Base-by-base conservation (phyloP, 1,284 basidiomycete species). In the Trametes sp. region DNA sequence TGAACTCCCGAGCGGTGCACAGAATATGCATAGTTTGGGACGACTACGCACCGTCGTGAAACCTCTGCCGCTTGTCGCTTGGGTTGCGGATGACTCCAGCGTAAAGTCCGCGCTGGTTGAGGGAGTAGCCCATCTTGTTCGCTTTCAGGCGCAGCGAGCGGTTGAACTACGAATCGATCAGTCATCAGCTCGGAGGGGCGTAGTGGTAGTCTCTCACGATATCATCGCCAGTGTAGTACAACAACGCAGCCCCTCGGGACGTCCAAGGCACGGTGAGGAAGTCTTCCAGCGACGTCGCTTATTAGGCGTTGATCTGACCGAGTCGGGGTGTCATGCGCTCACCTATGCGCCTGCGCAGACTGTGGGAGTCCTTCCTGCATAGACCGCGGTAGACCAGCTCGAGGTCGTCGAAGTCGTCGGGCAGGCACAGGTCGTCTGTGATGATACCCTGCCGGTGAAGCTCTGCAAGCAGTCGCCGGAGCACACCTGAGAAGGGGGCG, bases 161-260 rank as follows among this genome's bases (percentile, higher is more conserved):
- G 75, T 97, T 98, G 78, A 97, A 97, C 93, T 95, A 71, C 14
- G 53, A 44, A 9, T 11, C 28, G 28, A 54, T 31, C 29, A 29
- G 7, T 21, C 7, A 35, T 55, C 10, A 36, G 23, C 19, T 13
- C 13, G 29, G 42, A 10, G 35, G 24, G 24, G 26, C 14, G 58
- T 33, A 52, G 23, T 29, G 59, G 28, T 49, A 31, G 36, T 51
- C 28, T 76, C 87, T 70, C 72, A 93, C 93, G 56, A 95, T 91
- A 73, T 93, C 92, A 70, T 94, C 93, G 2, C 93, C 92, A 35
- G 94, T 96, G 73, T 95, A 97, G 77, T 97, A 97, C 24, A 98
- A 79, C 60, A 96, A 75, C 0, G 95, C 94, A 0, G 90, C 94
- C 0, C 95, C 95, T 71, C 90, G 84, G 50, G 85, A 86, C 58